Conservation (phyloP, 345 rosid genomes). For the Eutrema yunnanense region DNA sequence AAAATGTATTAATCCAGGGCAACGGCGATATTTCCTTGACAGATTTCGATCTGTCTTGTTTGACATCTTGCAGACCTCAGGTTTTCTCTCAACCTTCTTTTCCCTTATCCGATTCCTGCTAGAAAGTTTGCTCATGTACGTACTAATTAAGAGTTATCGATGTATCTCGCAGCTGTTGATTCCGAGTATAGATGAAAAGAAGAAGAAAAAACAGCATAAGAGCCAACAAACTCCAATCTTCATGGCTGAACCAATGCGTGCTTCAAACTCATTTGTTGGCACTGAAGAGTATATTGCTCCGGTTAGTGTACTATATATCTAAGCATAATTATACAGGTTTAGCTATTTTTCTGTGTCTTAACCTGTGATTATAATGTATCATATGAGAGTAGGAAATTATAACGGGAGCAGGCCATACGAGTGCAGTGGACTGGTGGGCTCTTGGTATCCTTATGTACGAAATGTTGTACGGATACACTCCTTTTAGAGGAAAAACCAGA, state of each 20-base stretch:
- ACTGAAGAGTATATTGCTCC: slow-evolving; percentile 99
- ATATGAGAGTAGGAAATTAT: slow-evolving; percentile 65
- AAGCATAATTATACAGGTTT: background rate
- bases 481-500: slow-evolving; percentile 91
- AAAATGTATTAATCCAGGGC: slow-evolving; percentile 70
- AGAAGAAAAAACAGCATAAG: slow-evolving; percentile 49
- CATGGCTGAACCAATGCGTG: slow-evolving; percentile 94
- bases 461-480: slow-evolving; percentile 96
- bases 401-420: slow-evolving; percentile 80
- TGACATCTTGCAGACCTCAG: slow-evolving; percentile 95
- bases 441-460: slow-evolving; percentile 91
- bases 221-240: slow-evolving; percentile 61
- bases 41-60: slow-evolving; percentile 90
- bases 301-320: slow-evolving; percentile 34
- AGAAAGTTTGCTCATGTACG: background rate
- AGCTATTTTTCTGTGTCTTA: background rate
- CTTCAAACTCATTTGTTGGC: slow-evolving; percentile 95
- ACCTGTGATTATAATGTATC: slow-evolving; percentile 6
- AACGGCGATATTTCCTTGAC: slow-evolving; percentile 78
- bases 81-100: slow-evolving; percentile 16
- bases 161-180: slow-evolving; percentile 55
- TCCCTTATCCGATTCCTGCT: background rate
- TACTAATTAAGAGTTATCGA: background rate
- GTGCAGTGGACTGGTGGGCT: slow-evolving; percentile 99
- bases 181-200: slow-evolving; percentile 55